Base-by-base conservation (phyloP, 768 basidiomycete genomes). In the Mycena olivaceomarginata region DNA sequence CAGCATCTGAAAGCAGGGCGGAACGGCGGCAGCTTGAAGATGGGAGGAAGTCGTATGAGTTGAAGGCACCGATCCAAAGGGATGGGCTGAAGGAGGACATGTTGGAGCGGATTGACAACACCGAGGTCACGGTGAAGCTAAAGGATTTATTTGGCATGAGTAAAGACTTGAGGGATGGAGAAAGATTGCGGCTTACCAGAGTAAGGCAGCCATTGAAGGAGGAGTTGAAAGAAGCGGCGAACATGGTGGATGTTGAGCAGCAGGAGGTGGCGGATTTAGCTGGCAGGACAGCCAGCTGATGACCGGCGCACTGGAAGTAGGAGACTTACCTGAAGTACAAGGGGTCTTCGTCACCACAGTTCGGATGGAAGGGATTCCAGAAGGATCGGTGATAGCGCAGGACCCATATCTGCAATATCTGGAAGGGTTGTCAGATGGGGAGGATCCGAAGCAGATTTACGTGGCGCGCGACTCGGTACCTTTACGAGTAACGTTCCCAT, bases 111-210 rank as follows among this genome's bases (percentile, higher is more conserved):
- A 70, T 70, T 15, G 62, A 70, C 13, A 59, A 46, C 20, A 70
- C 69, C 25, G 69, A 70, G 22, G 69, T 70, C 10, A 70, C 69
- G 1, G 69, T 70, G 5, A 60, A 46, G 9, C 2, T 70, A 0
- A 43, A 59, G n/a, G 69, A 70, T 11, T 46, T 70, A 31, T 70
- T 70, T n/a, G 69, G 69, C 2, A 70, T 70, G 16, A 70, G 69
- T 25, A 70, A 70, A 10, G 69, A 70, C 45, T 10, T 70, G 16
- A 22, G 43, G 0, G 69, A 70, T 60, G 69, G 69, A n/a, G 69
- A 70, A 12, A 70, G 39, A 20, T 37, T 70, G 18, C 41, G 43
- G 25, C 69, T 70, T 37, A 70, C 69, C 1, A 16, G 57, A 25
- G 31, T 70, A 20, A 12, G 69, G 10, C 41, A 70, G 57, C 18